A percentile compares a stretch with the other conserved stretches of the same genome.
Evolutionary conservation across 2,329 filamentous ascomycete genomes (phyloP).

Genomic region (Simplicillium aogashimaense): DNA sequence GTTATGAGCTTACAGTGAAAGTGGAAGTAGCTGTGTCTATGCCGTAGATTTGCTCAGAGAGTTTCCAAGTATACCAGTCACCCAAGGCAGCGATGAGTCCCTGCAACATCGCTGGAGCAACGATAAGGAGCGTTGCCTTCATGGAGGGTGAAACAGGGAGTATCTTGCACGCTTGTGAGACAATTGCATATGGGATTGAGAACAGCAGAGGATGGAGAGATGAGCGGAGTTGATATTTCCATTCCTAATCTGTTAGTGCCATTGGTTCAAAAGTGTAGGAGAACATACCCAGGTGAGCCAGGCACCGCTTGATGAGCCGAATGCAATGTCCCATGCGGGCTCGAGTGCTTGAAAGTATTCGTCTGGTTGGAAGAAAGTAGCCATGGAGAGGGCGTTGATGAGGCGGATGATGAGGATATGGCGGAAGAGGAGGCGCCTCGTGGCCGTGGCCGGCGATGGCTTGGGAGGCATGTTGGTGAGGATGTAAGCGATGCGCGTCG

Average conservation of each 20-base stretch:
- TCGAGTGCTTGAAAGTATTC: constrained; percentile 96
- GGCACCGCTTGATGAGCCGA: constrained; percentile 65
- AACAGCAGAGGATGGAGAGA: constrained; percentile 89
- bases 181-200: constrained; percentile 58
- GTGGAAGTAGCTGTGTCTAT: constrained; percentile 50
- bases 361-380: constrained; percentile 96
- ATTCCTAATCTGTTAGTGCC: constrained; percentile 56
- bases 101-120: constrained; percentile 66
- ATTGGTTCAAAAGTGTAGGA: constrained; percentile 1
- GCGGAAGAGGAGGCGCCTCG: constrained; percentile 14
- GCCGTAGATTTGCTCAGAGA: constrained; percentile 68
- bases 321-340: constrained; percentile 83
- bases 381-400: constrained; percentile 65
- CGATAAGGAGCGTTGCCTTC: constrained; percentile 58
- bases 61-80: constrained; percentile 82
- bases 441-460: not conserved
- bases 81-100: constrained; percentile 65
- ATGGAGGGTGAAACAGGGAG: constrained; percentile 43
- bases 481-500: constrained; percentile 1
- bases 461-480: constrained; percentile 3
- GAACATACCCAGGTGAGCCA: constrained; percentile 89
- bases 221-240: constrained; percentile 77
- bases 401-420: constrained; percentile 59
- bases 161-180: constrained; percentile 44
- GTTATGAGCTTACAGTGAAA: constrained; percentile 60